Evolutionary conservation across 345 rosid species (phyloP), one percentile per base, ranked within the genome.

Genomic region (Passiflora organensis): DNA sequence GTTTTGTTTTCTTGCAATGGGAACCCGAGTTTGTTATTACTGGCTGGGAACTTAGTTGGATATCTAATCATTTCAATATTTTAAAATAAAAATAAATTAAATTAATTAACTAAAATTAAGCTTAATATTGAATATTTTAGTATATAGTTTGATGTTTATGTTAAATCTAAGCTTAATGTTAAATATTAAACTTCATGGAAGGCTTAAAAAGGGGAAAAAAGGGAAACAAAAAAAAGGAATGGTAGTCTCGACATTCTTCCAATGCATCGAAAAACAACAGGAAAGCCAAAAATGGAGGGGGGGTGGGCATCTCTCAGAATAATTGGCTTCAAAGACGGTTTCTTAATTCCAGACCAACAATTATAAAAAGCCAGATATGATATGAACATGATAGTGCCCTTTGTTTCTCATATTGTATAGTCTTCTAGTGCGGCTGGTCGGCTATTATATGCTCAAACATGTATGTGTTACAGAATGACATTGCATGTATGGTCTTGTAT

Each of bases 291-390:
- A 34, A 2, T 32, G 6, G 32, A 46, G 24, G 18, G 14, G 69
- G 48, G n/a, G n/a, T n/a, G n/a, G 53, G 50, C 9, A 32, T 3
- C 1, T 10, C 6, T 25, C 28, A 16, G 22, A 38, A 65, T 15
- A 38, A 49, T 18, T 15, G 18, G 53, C n/a, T n/a, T n/a, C n/a
- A n/a, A n/a, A n/a, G n/a, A n/a, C 39, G 70, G 76, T 75, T 79
- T 73, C 76, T 70, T 70, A 76, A 76, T 76, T 79, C 78, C 75
- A 50, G 80, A 79, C 74, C 78, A 70, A 54, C 41, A 15, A 43
- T 62, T 51, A 53, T n/a, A 41, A 22, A 32, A 48, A 34, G 42
- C n/a, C 15, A 21, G 32, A n/a, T 52, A 52, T 19, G 4, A 17
- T 3, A 44, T 44, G 48, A 44, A 23, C 23, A 16, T 1, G 17